Evolutionary conservation across 2,329 filamentous ascomycete species (phyloP), one percentile per base, ranked within the genome.

Genomic region (Fusarium xyrophilum): DNA sequence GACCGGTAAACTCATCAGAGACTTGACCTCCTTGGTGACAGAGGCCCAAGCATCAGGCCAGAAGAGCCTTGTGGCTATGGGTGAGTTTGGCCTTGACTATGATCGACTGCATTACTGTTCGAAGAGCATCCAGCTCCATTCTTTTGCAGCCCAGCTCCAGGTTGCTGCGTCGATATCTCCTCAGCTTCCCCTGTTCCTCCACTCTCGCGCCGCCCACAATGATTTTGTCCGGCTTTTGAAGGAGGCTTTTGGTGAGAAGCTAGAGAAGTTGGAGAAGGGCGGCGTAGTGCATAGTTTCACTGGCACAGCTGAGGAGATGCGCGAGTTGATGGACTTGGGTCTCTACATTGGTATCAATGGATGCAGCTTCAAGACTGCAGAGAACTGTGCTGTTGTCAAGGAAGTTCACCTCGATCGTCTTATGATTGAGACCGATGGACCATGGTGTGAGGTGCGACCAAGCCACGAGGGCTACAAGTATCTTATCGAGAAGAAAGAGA

Each of bases 261-360:
- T 95, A 6, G 86, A 90, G 67, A 82, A 83, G 59, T 82, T 97
- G 17, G 89, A 91, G 25, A 91, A 86, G 73, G 87, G 90, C 21
- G 96, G 92, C 17, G 88, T 98, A 19, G 96, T 99, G 56, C 96
- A 99, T 80, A 95, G 91, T 76, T 99, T 99, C 75, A 99, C 96
- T 0, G 96, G 96, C 6, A 93, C 93, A 0, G 79, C 88, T 17
- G 92, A 91, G 57, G 96, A 97, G 80, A 95, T 97, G 91, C 82
- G 85, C 58, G 88, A 92, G 69, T 82, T 98, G 57, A 89, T 96
- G 72, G 88, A 88, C 4, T 78, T 96, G 46, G 95, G 94, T 0
- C 86, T 97, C 56, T 91, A 97, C 79, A 89, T 99, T 64, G 95
- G 96, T n/a, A 88, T 97, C 64, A 99, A 99, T 76, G 96, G 96